phyloP scores from a whole-genome alignment of 1,284 basidiomycete species.

The Anthracocystis walkeri region DNA sequence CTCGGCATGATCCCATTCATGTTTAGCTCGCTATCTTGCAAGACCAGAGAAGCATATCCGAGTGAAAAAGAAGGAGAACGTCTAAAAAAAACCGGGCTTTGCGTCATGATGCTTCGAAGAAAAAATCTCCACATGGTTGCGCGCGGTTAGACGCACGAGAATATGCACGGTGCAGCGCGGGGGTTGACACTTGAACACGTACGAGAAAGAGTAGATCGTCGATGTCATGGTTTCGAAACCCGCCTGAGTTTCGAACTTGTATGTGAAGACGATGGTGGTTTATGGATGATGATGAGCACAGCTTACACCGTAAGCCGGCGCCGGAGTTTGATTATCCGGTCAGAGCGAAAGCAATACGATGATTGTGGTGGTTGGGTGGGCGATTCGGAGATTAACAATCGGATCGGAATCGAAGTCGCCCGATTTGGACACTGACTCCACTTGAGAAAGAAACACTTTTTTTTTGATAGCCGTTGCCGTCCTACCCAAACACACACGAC shows the following conservation, averaged over 20 bases:
- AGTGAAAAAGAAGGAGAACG: neutral
- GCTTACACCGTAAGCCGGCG: no score
- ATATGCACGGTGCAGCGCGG: neutral
- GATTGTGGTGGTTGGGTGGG: no score
- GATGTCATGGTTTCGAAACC: constrained; percentile 26
- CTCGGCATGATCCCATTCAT: no score
- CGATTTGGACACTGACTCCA: no score
- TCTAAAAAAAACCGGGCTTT: neutral
- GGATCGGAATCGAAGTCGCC: no score
- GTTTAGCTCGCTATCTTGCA: no score
- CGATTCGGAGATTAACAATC: no score
- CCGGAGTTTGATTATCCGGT: no score
- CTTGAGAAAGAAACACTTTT: no score
- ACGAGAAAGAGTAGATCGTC: constrained; percentile 7
- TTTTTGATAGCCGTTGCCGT: no score
- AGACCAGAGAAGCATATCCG: neutral
- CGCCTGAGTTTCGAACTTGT: neutral
- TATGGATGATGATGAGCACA: neutral
- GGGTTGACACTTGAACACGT: constrained; percentile 7
- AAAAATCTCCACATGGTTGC: constrained; percentile 6
- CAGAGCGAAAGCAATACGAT: no score
- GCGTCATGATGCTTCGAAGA: constrained; percentile 22
- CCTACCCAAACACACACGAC: neutral
- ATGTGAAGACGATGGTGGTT: neutral
- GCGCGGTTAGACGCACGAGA: constrained; percentile 16